Evolutionary conservation across 2,329 filamentous ascomycete species (phyloP), one percentile per base, ranked within the genome.

Genomic region (Neofusicoccum laricinum): DNA sequence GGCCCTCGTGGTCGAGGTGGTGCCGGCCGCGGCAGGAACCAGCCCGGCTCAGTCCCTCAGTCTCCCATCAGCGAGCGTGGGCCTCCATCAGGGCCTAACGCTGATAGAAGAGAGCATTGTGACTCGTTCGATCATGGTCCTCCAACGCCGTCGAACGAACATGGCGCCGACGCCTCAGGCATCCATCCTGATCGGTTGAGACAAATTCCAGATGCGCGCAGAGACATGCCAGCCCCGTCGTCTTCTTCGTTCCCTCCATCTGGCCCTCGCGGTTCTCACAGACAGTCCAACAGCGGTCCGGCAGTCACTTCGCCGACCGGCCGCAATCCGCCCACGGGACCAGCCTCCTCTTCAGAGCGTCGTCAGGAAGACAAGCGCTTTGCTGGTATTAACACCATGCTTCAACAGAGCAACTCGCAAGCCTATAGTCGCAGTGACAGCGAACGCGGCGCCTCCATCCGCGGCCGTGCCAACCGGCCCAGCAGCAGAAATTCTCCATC

Each of bases 101-200:
- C 63, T 17, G 64, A 68, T 32, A 62, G 69, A 34, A 63, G 36
- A 17, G 43, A 61, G 12, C 63, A 65, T 38, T 32, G 64, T 15
- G 63, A 64, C 4, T 32, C 61, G 67, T 68, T 70, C 34, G 63
- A 65, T 50, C 70, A 69, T 50, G 67, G 66, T 14, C 71, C 72
- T 48, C 68, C 71, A 32, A 66, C 74, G 19, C 68, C 71, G 30
- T 46, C 53, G n/a, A 46, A 45, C 7, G 61, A 62, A 15, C 58
- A 63, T 19, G 61, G 61, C n/a, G 17, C 21, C 8, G 78, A 81
- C 40, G 72, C 76, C 15, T 73, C 76, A 21, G 82, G 83, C 36
- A 79, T 86, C 50, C 84, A 86, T 69, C 84, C 84, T 11, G 84
- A 85, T 69, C 79, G 84, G 41, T 72, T 85, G 50, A 80, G 78